Base-by-base conservation (phyloP, 257 asterid species). In the Jasminum sambac region DNA sequence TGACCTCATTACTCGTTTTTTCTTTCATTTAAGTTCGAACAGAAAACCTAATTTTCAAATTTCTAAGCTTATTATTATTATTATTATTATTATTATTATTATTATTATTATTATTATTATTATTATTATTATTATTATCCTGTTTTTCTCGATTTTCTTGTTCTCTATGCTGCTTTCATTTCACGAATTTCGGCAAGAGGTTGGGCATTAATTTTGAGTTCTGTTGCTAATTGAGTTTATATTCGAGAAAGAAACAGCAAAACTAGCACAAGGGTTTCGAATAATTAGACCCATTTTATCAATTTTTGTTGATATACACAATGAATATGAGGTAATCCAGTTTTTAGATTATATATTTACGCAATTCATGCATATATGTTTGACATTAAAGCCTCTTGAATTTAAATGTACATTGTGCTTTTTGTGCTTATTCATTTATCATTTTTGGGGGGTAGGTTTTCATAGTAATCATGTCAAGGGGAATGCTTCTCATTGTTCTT, bases 401-500 rank as follows among this genome's bases (percentile, higher is more conserved):
- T 36, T 13, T 69, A 23, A 9, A 39, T 24, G 25, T 34, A 8
- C 11, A 7, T 30, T 12, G 58, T 34, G 68, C 25, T 30, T 55
- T 36, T 73, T 66, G 74, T 12, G 17, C 5, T 63, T n/a, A 1
- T 41, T 69, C 16, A 55, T 55, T 19, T 23, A 55, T 23, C 21
- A 9, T 10, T 10, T 14, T 9, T 11, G 21, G 11, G 2, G 5
- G 8, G 66, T 68, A 81, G 80, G 80, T 76, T 37, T 61, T 48
- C 69, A 23, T 70, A 66, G 68, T 64, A 66, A 68, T 38, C 66
- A 84, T 86, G 91, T 84, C 89, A 57, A 84, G 87, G 57, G 80
- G 86, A 37, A 80, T 86, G 87, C 75, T 84, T 72, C 89, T 86
- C 66, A 87, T 84, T 48, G 80, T 80, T 74, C 69, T 86, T 73